These are phyloP conservation scores for Zygosaccharomyces kombuchaensis DNA, from an alignment of 805 yeast genomes.

Conservation along the genomic window DNA sequence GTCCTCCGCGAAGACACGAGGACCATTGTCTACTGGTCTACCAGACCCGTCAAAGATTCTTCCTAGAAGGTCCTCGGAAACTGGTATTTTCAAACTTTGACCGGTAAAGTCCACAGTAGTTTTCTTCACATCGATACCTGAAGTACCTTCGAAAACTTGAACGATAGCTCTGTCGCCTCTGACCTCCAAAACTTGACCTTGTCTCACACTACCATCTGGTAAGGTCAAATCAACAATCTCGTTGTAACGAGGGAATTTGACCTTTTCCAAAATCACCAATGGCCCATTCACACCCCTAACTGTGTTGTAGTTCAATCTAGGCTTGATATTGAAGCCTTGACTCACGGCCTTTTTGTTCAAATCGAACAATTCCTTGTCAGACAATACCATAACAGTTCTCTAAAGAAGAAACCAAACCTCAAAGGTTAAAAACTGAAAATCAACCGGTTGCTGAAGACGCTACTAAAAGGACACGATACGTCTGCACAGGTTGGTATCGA, in stretches of 20 bases:
- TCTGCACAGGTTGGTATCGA: background rate
- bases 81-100: constrained; percentile 85
- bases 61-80: constrained; percentile 95
- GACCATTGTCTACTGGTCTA: constrained; percentile 97
- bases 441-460: background rate
- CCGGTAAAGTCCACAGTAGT: constrained; percentile 98
- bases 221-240: constrained; percentile 95
- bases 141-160: constrained; percentile 98
- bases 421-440: background rate
- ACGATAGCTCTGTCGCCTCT: constrained; percentile 96
- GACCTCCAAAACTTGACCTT: constrained; percentile 98
- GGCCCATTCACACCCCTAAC: constrained; percentile 99
- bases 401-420: background rate
- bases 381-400: constrained; percentile 22
- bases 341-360: constrained; percentile 89
- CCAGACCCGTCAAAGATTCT: constrained; percentile 99
- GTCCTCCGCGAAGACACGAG: constrained; percentile 97
- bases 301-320: constrained; percentile 89
- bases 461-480: background rate
- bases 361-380: constrained; percentile 49
- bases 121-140: constrained; percentile 97
- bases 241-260: constrained; percentile 84
- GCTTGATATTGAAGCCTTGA: constrained; percentile 85
- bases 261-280: constrained; percentile 82
- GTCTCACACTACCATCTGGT: constrained; percentile 92